Conservation (phyloP, 768 basidiomycete genomes). For the Leccinum rimulosum region DNA sequence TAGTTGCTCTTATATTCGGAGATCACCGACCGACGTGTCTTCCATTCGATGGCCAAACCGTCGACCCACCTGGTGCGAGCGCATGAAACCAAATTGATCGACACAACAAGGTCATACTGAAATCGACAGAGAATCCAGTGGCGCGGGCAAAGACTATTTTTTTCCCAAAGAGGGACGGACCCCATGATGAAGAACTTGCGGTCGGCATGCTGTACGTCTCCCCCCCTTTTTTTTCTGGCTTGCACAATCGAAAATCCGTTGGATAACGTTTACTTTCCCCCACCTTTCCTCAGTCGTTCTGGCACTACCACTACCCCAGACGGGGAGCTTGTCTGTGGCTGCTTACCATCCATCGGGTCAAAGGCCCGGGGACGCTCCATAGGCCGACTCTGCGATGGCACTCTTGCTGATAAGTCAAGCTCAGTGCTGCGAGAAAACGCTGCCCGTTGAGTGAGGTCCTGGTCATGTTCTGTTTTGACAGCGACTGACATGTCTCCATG, state of each 20-base stretch:
- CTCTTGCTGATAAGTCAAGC: not conserved
- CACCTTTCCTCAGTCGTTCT: not conserved
- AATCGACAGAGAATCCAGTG: slow-evolving; percentile 5
- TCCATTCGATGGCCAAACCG: not conserved
- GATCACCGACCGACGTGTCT: slow-evolving; percentile 1
- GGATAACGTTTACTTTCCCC: not conserved
- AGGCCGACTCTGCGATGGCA: not conserved
- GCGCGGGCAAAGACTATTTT: not conserved
- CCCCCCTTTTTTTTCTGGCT: not conserved
- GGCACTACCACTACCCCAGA: no score
- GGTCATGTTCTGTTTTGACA: not conserved
- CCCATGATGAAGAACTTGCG: not conserved
- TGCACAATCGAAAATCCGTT: not conserved
- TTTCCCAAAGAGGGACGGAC: not conserved
- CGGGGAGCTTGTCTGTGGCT: not conserved
- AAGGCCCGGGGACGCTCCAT: not conserved
- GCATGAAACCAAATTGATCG: not conserved
- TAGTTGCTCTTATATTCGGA: not conserved
- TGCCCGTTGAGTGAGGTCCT: not conserved
- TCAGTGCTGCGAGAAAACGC: not conserved
- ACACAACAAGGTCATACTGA: not conserved
- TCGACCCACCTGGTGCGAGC: not conserved
- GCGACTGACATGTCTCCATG: not conserved
- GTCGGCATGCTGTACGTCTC: not conserved
- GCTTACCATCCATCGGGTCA: not conserved